Evolutionary conservation across 345 rosid genomes (phyloP), one percentile per base, ranked within the genome.

Genomic region (Clarkia xantiana): DNA sequence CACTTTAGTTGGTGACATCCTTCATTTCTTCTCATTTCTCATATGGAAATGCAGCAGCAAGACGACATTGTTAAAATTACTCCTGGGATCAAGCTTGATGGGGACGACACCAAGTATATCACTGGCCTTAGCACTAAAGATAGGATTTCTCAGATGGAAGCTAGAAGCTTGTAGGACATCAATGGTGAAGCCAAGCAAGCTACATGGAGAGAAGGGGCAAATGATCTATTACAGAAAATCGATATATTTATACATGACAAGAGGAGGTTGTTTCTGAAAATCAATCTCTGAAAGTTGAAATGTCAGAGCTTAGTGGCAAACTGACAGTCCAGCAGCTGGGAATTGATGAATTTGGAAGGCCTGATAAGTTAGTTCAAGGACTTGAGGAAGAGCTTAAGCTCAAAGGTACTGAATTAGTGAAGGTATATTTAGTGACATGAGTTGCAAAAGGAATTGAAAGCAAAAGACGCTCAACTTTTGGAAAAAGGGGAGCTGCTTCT

Each of bases 121-220:
- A 71, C 81, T 9, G 79, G 79, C 47, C 86, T 79, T 43, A 86
- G 94, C 61, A 60, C 89, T 2, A 90, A 83, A 59, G 98, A 83
- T 43, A 64, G 80, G 57, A 81, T 90, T 51, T 79, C 96, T 48
- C 98, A 86, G 77, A 84, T 90, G 20, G 98, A 86, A 47, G 63
- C 75, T 49, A 81, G 64, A 73, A 60, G 63, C 55, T 56, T 79
- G 44, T 78, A 68, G 54, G 76, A 71, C 8, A 62, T 79, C 45
- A 76, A 65, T 51, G 42, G 73, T 1, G 81, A 79, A 45, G 78
- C 78, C 22, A 68, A 64, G 61, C 65, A 71, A 57, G 77, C 55
- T 40, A 78, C 79, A 0, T 88, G 81, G 81, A 75, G 59, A 62
- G 79, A 71, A 48, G 76, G 61, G 66, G 86, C 77, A 67, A 71